Percentiles rank a stretch among this genome's conserved stretches.
Conservation (phyloP, 2,329 filamentous ascomycete species). For the Tolypocladium paradoxum region DNA sequence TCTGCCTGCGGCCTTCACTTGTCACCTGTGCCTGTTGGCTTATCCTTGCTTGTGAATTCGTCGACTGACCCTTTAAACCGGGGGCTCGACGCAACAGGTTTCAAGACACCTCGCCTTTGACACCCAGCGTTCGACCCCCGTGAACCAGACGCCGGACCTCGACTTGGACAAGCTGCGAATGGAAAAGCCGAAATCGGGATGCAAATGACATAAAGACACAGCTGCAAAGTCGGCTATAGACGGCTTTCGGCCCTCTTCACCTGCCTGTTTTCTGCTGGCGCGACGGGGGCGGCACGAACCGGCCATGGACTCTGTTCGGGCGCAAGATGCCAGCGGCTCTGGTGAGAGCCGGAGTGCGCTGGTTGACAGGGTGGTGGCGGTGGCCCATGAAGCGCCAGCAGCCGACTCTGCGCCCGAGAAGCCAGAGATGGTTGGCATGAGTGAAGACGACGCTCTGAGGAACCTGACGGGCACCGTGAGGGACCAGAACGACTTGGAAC, state of each 20-base stretch:
- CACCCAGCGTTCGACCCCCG: background rate
- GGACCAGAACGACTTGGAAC: slow-evolving; percentile 82
- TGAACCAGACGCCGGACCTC: background rate
- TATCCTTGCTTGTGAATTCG: background rate
- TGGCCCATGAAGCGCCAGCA: slow-evolving; percentile 13
- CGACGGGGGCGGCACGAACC: background rate
- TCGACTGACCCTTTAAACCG: background rate
- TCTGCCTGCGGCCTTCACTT: background rate
- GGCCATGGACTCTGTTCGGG: slow-evolving; percentile 15
- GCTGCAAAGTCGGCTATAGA: background rate
- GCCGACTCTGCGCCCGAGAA: slow-evolving; percentile 1
- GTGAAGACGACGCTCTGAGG: slow-evolving; percentile 50
- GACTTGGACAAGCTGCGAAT: background rate
- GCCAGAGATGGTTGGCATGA: slow-evolving; percentile 22
- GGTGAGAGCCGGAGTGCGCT: slow-evolving; percentile 14
- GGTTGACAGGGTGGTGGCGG: slow-evolving; percentile 18
- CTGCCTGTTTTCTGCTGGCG: background rate
- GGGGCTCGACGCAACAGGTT: background rate
- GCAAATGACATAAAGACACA: background rate
- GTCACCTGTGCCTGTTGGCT: background rate
- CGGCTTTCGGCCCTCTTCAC: too few relatives aligned
- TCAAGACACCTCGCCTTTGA: background rate
- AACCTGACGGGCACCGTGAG: slow-evolving; percentile 59
- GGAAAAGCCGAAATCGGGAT: background rate
- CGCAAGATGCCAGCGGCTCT: slow-evolving; percentile 8